A percentile compares a stretch with the other conserved stretches of the same genome.
phyloP scores from a whole-genome alignment of 2,329 filamentous ascomycete species.

The Calycina marina region DNA sequence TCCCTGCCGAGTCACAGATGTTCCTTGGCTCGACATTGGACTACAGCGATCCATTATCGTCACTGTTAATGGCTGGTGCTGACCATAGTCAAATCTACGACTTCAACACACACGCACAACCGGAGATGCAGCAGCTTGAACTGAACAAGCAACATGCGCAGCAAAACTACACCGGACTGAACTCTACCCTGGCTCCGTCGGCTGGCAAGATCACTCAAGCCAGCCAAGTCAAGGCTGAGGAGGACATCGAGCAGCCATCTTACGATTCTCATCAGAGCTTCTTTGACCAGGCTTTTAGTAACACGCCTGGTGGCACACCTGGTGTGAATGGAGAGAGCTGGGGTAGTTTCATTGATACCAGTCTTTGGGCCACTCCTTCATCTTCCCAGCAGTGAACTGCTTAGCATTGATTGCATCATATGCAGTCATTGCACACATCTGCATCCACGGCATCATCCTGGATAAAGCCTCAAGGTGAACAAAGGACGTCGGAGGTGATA shows the following conservation, averaged over 20 bases:
- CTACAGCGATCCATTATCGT: slow-evolving; percentile 28
- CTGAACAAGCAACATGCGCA: neutral
- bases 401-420: too few relatives aligned
- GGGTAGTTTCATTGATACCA: slow-evolving; percentile 9
- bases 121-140: slow-evolving; percentile 11
- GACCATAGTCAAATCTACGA: neutral
- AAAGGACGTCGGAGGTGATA: too few relatives aligned
- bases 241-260: neutral
- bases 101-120: slow-evolving; percentile 7
- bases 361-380: neutral
- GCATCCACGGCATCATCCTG: too few relatives aligned
- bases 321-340: slow-evolving; percentile 5
- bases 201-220: neutral
- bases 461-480: too few relatives aligned
- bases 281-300: slow-evolving; percentile 8
- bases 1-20: neutral
- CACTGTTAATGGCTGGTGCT: slow-evolving; percentile 29
- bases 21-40: slow-evolving; percentile 32
- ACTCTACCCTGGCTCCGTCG: slow-evolving; percentile 12
- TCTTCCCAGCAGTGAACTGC: neutral
- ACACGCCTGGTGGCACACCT: slow-evolving; percentile 6
- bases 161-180: slow-evolving; percentile 6
- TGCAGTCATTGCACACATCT: too few relatives aligned
- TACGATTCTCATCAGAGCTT: slow-evolving; percentile 3
- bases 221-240: neutral